Evolutionary conservation across 768 basidiomycete genomes (phyloP), one percentile per base, ranked within the genome.

Genomic region (Kwoniella heveanensis): DNA sequence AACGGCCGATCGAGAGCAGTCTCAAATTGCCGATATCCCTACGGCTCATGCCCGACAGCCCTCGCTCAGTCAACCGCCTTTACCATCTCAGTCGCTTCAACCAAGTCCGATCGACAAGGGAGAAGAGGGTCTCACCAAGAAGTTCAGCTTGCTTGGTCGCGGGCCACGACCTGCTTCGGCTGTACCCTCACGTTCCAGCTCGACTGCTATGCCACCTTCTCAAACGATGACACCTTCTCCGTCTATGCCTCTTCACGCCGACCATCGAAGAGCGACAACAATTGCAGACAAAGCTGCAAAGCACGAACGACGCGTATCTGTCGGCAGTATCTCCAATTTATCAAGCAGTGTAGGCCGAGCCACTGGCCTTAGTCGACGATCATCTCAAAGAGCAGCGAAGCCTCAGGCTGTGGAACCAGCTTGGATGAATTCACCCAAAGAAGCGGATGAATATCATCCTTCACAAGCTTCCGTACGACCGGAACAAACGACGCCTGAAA

Each of bases 41-140:
- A 62, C 67, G 26, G 71, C 66, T 12, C 75, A 77, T 50, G 66
- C 47, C 44, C 47, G 68, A 50, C 62, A 68, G 46, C 57, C 68
- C 15, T 65, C 64, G 24, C 47, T 62, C 3, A 57, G 55, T 39
- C 66, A 63, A 50, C 62, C 60, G 6, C 78, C 74, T 8, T 67
- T 84, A 1, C 79, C 85, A 2, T 84, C 87, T 0, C 85, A 87
- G 0, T 88, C 91, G 7, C 0, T 77, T 15, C 72, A 73, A 27
- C 69, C 76, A n/a, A 69, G 68, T 25, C 64, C 73, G 7, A 71
- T 72, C 54, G 70, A 69, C 44, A 65, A 60, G n/a, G 60, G 57
- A 10, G 62, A 69, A 10, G 64, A 60, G 27, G 51, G 48, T 7
- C 29, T 59, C 13, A 48, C 72, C 17, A 71, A 69, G 54, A 65